Evolutionary conservation across 179 eudicot species (phyloP), one percentile per base, ranked within the genome.

Genomic region (Actinidia chinensis): DNA sequence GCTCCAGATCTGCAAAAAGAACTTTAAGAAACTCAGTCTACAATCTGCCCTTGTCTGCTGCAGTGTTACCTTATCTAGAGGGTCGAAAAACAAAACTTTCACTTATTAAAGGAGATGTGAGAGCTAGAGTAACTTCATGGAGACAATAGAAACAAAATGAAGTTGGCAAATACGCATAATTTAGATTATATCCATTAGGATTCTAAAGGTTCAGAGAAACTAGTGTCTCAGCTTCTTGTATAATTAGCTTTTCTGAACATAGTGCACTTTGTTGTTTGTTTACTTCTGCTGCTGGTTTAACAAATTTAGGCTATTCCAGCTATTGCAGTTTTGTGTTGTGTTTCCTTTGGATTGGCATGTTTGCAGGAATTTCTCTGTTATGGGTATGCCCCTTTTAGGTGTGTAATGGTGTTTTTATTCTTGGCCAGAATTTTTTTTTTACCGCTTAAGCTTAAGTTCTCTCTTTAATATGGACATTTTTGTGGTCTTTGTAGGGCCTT

Each of bases 401-500:
- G 40, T 56, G 61, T 56, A 20, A n/a, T 56, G 61, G 61, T 56
- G 61, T 56, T 56, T 18, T 36, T 36, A 36, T 36, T 18, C 33
- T 59, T 60, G 22, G 12, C 65, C 22, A 59, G 64, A 22, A 59
- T 59, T 20, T 20, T 3, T 59, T 8, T 1, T 6, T 23, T 28
- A 20, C 9, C 20, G 17, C 25, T 12, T 23, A 3, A 20, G 55
- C 14, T 28, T 28, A 36, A 36, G 4, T 36, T 36, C 40, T 36
- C 4, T 69, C 8, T 64, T 64, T 64, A 43, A 73, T 60, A 58
- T 22, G n/a, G 68, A 73, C 58, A 5, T 56, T 4, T 47, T 60
- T 23, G 40, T 22, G n/a, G 51, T 73, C 60, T 74, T 79, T 78
- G 75, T 90, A 92, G 92, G 98, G 92, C 68, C 79, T 85, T 74